Evolutionary conservation across 495 filamentous ascomycete genomes (phyloP).

Genomic region (Aspergillus panamensis): DNA sequence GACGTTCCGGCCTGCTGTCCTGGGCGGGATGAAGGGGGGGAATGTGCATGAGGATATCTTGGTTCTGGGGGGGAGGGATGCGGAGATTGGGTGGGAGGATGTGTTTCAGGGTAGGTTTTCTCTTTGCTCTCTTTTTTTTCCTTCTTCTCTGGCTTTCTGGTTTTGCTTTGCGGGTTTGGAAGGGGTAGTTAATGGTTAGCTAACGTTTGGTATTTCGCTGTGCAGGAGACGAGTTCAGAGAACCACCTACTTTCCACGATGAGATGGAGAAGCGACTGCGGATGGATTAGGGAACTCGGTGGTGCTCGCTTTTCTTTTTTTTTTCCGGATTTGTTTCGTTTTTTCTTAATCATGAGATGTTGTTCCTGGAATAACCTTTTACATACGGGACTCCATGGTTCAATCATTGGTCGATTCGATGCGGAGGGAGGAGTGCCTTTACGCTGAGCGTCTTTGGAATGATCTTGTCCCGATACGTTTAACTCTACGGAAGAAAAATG

Average conservation of each 20-base stretch:
- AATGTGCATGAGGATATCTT: conserved; percentile 77
- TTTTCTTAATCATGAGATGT: background rate
- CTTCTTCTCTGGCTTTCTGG: conserved; percentile 8
- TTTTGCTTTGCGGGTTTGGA: background rate
- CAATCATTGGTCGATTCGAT: background rate
- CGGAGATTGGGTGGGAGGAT: conserved; percentile 83
- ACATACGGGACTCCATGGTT: background rate
- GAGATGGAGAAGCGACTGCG: conserved; percentile 90
- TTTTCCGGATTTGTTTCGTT: background rate
- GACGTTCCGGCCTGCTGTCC: conserved; percentile 47
- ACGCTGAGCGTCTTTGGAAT: background rate
- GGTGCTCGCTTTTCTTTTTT: conserved; percentile 8
- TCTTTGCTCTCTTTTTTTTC: conserved; percentile 12
- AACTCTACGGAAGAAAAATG: background rate
- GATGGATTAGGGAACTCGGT: conserved; percentile 55
- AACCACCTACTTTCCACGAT: conserved; percentile 69
- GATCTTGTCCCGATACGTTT: background rate
- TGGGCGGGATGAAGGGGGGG: conserved; percentile 40
- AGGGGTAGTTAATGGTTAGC: background rate
- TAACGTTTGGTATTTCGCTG: background rate
- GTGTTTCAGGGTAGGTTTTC: conserved; percentile 58
- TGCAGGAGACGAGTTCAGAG: conserved; percentile 59
- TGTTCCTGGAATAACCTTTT: background rate
- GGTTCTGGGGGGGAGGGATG: conserved; percentile 62
- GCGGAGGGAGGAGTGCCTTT: background rate